Evolutionary conservation across 345 rosid genomes (phyloP).

Genomic region (sweet orange (Citrus sinensis)): DNA sequence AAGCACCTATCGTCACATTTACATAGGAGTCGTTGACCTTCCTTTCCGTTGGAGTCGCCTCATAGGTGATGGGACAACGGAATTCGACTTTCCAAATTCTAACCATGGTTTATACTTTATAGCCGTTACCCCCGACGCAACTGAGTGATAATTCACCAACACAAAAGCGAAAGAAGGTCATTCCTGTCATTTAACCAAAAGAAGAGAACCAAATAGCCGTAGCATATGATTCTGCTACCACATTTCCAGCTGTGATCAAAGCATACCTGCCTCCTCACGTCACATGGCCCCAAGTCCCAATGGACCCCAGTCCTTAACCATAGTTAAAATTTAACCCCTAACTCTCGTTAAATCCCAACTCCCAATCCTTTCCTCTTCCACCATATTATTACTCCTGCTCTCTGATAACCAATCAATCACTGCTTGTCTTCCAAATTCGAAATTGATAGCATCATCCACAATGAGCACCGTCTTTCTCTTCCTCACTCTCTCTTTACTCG

Average conservation of each 20-base stretch:
- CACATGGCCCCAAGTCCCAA: constrained; percentile 44
- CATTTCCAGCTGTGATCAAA: constrained; percentile 48
- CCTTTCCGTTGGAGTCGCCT: not conserved
- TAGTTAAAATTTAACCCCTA: constrained; percentile 10
- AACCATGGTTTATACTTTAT: not conserved
- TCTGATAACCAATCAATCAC: not conserved
- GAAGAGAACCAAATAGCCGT: not conserved
- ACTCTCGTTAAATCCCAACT: constrained; percentile 19
- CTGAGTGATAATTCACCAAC: no score
- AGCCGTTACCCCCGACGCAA: not conserved
- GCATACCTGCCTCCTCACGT: not conserved
- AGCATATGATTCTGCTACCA: not conserved
- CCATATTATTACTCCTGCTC: not conserved
- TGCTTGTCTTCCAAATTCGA: not conserved
- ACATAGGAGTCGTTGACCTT: not conserved
- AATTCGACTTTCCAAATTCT: not conserved
- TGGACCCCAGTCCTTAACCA: constrained; percentile 23
- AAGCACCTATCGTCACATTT: no score
- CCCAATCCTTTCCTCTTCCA: not conserved
- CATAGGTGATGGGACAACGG: not conserved
- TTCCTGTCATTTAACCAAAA: constrained; percentile 22
- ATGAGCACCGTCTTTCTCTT: constrained; percentile 37
- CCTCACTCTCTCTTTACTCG: constrained; percentile 27
- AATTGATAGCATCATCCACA: not conserved
- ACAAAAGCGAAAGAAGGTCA: not conserved